Evolutionary conservation across 2,329 filamentous ascomycete genomes (phyloP).

Genomic region (Myriangium duriaei): DNA sequence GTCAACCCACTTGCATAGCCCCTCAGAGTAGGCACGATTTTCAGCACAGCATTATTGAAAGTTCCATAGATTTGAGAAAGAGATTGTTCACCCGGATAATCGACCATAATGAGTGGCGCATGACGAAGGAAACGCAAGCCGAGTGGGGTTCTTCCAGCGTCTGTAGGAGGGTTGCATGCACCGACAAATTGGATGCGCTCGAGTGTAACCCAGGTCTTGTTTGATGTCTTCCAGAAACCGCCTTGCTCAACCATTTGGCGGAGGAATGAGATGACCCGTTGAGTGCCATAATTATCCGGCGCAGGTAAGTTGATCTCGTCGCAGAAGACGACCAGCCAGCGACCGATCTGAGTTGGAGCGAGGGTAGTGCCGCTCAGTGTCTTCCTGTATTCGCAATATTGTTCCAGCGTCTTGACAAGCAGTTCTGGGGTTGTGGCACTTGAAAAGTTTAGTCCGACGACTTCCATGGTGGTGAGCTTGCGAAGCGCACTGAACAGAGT

Average conservation of each 20-base stretch:
- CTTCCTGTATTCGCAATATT: slow-evolving; percentile 99
- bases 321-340: slow-evolving; percentile 97
- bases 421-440: slow-evolving; percentile 96
- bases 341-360: slow-evolving; percentile 88
- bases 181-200: slow-evolving; percentile 98
- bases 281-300: slow-evolving; percentile 93
- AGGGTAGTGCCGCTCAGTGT: slow-evolving; percentile 92
- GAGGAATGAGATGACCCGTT: slow-evolving; percentile 93
- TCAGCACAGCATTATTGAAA: slow-evolving; percentile 91
- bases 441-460: slow-evolving; percentile 97
- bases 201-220: slow-evolving; percentile 94
- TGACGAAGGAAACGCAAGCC: slow-evolving; percentile 89
- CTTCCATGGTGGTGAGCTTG: slow-evolving; percentile 97
- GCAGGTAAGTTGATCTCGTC: slow-evolving; percentile 99
- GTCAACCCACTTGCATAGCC: slow-evolving; percentile 91
- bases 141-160: slow-evolving; percentile 90
- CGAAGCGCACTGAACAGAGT: slow-evolving; percentile 94
- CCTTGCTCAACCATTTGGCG: slow-evolving; percentile 97
- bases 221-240: slow-evolving; percentile 94
- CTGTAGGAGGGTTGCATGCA: slow-evolving; percentile 95
- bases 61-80: slow-evolving; percentile 97
- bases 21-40: slow-evolving; percentile 88
- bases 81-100: slow-evolving; percentile 92
- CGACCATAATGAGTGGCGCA: slow-evolving; percentile 98
- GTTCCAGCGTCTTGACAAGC: slow-evolving; percentile 97